Conservation (phyloP, 805 yeast genomes). For the Candida quercuum region DNA sequence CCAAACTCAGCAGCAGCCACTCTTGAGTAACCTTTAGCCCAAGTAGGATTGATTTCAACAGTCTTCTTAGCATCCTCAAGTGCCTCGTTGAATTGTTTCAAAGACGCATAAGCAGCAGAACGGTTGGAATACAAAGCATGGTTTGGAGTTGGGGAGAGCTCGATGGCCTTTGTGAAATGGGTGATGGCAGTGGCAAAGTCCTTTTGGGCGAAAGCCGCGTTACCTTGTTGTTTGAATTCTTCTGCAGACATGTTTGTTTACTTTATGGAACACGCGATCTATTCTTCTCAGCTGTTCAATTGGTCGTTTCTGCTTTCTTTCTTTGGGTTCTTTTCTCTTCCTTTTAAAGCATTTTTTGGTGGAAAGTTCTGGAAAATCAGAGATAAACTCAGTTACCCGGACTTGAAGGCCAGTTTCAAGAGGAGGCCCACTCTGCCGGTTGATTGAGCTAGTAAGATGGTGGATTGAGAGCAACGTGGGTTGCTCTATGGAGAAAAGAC, state of each 20-base stretch:
- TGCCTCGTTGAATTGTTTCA: constrained; percentile 69
- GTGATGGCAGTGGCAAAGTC: constrained; percentile 79
- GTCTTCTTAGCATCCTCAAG: constrained; percentile 82
- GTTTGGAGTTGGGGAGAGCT: constrained; percentile 75
- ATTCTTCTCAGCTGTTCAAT: too few relatives aligned
- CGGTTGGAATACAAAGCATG: constrained; percentile 92
- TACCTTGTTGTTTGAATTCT: constrained; percentile 86
- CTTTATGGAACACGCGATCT: not conserved
- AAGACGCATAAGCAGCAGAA: constrained; percentile 85
- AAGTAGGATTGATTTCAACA: constrained; percentile 70
- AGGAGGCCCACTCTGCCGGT: too few relatives aligned
- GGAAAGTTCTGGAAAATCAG: too few relatives aligned
- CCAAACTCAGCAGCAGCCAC: constrained; percentile 92
- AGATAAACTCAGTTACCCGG: too few relatives aligned
- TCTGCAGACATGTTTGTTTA: constrained; percentile 49
- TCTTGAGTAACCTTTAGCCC: constrained; percentile 96
- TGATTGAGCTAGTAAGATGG: too few relatives aligned
- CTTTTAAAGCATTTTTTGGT: too few relatives aligned
- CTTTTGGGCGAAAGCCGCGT: constrained; percentile 86
- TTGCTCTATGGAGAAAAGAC: too few relatives aligned
- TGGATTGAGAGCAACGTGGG: too few relatives aligned
- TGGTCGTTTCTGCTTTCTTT: too few relatives aligned
- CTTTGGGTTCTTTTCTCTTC: not conserved
- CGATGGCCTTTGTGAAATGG: constrained; percentile 75
- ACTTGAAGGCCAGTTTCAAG: too few relatives aligned